phyloP scores from a whole-genome alignment of 306 rosid species.

The Spatholobus suberectus region DNA sequence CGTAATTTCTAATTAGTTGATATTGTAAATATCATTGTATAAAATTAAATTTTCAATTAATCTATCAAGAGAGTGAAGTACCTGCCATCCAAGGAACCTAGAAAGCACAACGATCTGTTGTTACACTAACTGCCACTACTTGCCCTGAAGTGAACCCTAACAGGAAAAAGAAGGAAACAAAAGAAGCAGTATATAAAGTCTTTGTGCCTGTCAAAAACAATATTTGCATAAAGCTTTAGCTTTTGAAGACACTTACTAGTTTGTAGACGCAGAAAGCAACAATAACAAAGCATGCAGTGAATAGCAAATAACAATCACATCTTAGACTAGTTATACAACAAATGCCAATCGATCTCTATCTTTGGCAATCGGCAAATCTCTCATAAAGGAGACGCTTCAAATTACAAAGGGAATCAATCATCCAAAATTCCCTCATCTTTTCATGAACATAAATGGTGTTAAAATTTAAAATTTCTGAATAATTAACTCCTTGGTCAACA shows the following conservation, averaged over 20 bases:
- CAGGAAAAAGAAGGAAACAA: background rate
- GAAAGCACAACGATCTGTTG: constrained; percentile 92
- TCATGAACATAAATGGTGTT: background rate
- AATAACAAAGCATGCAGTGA: background rate
- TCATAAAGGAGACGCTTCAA: background rate
- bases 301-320: too few relatives aligned
- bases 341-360: background rate
- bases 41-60: too few relatives aligned
- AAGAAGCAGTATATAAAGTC: background rate
- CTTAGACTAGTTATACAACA: background rate
- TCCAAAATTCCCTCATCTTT: background rate
- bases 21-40: too few relatives aligned
- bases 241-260: background rate
- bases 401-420: background rate
- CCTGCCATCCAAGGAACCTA: constrained; percentile 99
- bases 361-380: too few relatives aligned
- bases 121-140: constrained; percentile 93
- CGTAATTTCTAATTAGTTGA: too few relatives aligned
- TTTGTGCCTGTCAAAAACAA: background rate
- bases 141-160: constrained; percentile 95
- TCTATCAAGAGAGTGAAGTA: constrained; percentile 35
- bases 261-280: background rate
- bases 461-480: background rate
- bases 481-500: constrained; percentile 2
- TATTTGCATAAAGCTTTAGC: too few relatives aligned